A percentile compares a stretch with the other conserved stretches of the same genome.
phyloP scores from a whole-genome alignment of 495 filamentous ascomycete genomes.

The Poronia punctata region DNA sequence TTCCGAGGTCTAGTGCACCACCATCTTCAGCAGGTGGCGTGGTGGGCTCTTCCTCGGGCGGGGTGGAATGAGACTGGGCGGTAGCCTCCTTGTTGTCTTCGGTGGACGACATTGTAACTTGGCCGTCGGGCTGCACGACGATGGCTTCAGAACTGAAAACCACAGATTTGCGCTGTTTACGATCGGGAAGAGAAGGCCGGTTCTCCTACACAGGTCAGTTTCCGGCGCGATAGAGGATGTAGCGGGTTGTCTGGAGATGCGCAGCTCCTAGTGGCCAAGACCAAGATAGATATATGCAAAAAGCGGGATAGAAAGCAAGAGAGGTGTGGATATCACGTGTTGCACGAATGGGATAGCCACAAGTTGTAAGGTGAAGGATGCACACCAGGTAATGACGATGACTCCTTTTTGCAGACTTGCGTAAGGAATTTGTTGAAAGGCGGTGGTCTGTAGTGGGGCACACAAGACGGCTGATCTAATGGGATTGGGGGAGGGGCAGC shows the following conservation, averaged over 20 bases:
- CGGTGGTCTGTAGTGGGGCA: slow-evolving; percentile 12
- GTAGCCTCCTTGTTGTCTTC: slow-evolving; percentile 58
- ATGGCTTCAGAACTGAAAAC: slow-evolving; percentile 78
- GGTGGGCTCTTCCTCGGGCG: slow-evolving; percentile 20
- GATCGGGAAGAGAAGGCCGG: slow-evolving; percentile 29
- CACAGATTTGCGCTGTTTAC: slow-evolving; percentile 78
- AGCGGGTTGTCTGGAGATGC: neutral
- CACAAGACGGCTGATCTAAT: too few relatives aligned
- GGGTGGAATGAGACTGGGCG: slow-evolving; percentile 63
- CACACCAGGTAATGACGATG: slow-evolving; percentile 4
- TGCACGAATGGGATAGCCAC: too few relatives aligned
- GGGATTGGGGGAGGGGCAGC: slow-evolving; percentile 8
- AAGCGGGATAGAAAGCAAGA: neutral
- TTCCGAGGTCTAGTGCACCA: slow-evolving; percentile 40
- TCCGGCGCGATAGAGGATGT: slow-evolving; percentile 10
- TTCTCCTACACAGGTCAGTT: slow-evolving; percentile 24
- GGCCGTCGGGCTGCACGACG: slow-evolving; percentile 78
- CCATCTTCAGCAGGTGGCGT: slow-evolving; percentile 5
- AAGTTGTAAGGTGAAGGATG: too few relatives aligned
- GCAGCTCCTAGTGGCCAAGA: neutral
- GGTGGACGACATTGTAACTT: slow-evolving; percentile 59
- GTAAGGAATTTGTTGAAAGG: slow-evolving; percentile 8
- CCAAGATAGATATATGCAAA: neutral
- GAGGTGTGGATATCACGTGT: too few relatives aligned
- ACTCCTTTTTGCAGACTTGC: slow-evolving; percentile 7